Evolutionary conservation across 352 stramenopile genomes (phyloP).

Genomic region (Halophytophthora batemanensis): DNA sequence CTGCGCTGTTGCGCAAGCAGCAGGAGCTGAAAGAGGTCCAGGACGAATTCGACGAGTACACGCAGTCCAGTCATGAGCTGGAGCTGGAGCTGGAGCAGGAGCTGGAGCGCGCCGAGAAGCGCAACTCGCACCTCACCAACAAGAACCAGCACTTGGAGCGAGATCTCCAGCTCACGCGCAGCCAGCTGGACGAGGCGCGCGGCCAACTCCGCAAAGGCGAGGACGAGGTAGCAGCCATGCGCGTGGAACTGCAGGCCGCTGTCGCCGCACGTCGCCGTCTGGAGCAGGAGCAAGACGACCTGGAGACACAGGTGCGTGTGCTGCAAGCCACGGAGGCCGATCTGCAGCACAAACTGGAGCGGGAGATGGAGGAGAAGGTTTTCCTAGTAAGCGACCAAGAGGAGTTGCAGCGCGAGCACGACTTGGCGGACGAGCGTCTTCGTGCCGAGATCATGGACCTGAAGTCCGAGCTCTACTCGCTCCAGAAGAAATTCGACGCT

Average conservation of each 20-base stretch:
- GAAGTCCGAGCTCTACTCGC: conserved; percentile 75
- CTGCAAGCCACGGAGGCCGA: conserved; percentile 76
- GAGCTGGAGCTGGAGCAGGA: conserved; percentile 78
- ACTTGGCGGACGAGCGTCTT: conserved; percentile 73
- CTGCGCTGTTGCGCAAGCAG: conserved; percentile 48
- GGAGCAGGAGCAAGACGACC: conserved; percentile 75
- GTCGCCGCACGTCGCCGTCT: conserved; percentile 43
- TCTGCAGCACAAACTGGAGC: conserved; percentile 79
- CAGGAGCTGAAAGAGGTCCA: conserved; percentile 68
- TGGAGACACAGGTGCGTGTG: conserved; percentile 80
- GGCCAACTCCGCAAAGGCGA: conserved; percentile 52
- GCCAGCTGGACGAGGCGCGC: conserved; percentile 53
- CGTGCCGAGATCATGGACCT: conserved; percentile 84
- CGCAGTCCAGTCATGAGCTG: conserved; percentile 77
- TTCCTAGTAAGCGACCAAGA: conserved; percentile 82
- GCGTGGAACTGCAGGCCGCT: conserved; percentile 34
- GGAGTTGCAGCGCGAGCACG: conserved; percentile 77
- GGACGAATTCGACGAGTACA: conserved; percentile 80
- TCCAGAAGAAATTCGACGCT: conserved; percentile 65
- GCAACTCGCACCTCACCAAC: conserved; percentile 34
- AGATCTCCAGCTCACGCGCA: conserved; percentile 43
- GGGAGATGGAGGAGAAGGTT: conserved; percentile 85
- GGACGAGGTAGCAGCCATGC: conserved; percentile 42
- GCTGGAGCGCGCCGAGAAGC: conserved; percentile 57
- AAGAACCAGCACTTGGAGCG: conserved; percentile 52